A percentile compares a stretch with the other conserved stretches of the same genome.
These are phyloP conservation scores for Malassezia sp. DNA, from an alignment of 1,284 basidiomycete species.

Conservation along the genomic window DNA sequence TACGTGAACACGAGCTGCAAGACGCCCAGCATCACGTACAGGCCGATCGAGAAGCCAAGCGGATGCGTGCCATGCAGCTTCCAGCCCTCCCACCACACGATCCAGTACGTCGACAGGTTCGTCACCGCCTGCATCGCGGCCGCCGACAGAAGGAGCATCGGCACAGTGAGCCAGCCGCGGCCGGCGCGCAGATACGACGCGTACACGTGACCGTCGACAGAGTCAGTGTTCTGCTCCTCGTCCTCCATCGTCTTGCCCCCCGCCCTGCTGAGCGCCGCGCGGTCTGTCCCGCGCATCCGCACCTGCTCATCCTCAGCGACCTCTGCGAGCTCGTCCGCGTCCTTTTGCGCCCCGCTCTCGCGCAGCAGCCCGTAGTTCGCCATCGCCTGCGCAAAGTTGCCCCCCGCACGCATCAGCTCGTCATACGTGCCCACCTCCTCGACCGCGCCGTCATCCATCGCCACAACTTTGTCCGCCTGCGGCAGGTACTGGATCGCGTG, in stretches of 20 bases:
- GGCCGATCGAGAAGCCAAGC: conserved; percentile 57
- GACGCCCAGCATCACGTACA: conserved; percentile 60
- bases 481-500: conserved; percentile 53
- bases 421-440: conserved; percentile 58
- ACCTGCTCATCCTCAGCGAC: conserved; percentile 1
- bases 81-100: conserved; percentile 51
- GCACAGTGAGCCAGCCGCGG: conserved; percentile 54
- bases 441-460: conserved; percentile 60
- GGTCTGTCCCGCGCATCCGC: background rate
- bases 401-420: conserved; percentile 53
- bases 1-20: conserved; percentile 57
- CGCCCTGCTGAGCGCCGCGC: background rate
- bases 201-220: conserved; percentile 53
- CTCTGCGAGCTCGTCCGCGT: conserved; percentile 4
- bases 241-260: conserved; percentile 23
- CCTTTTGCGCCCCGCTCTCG: conserved; percentile 3
- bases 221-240: conserved; percentile 41
- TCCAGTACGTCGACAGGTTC: conserved; percentile 48
- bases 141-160: conserved; percentile 54
- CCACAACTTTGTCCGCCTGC: conserved; percentile 56
- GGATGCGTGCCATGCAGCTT: too few species aligned
- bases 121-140: conserved; percentile 57
- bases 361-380: conserved; percentile 12
- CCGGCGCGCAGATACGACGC: conserved; percentile 59
- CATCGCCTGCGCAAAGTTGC: conserved; percentile 50